Base-by-base conservation (phyloP, 2,329 filamentous ascomycete species). In the Colletotrichum ledebouriae region DNA sequence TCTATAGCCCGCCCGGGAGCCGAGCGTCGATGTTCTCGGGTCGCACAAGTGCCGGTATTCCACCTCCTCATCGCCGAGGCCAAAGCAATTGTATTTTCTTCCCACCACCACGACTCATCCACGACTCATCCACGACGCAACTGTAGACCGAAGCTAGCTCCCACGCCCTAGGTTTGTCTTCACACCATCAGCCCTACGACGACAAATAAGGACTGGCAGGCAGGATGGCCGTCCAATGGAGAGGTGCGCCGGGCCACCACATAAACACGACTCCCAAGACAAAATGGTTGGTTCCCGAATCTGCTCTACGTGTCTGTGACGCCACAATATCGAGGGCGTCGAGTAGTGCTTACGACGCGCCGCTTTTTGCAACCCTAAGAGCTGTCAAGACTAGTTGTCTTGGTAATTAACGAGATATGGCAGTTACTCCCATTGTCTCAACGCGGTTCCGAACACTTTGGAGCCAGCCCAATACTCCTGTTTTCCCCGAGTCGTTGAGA, bases 251-350 rank as follows among this genome's bases (percentile, higher is more conserved):
- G 10, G 33, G 33, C 17, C 33, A 59, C 57, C 57, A 50, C 44
- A 39, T 12, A 33, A 9, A 12, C n/a, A 29, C 10, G 47, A 17
- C n/a, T 37, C 17, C 56, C 12, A 20, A 33, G 49, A 25, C 44
- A 39, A 25, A 29, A 33, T 41, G 56, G 56, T 25, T 44, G 20
- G 17, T 37, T 52, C 42, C 56, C 41, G 47, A 50, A 59, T 59
- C 57, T 59, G 42, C 42, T 53, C 47, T 61, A 22, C 37, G 59
- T 61, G 59, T 61, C 59, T 61, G 59, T 53, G 47, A 61, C 59
- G 59, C 59, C 47, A 53, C 47, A 47, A 53, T 61, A 61, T 61
- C 47, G 37, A 17, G 47, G 47, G 15, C 47, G 47, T 52, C 44
- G 52, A 29, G 22, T 4, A 17, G 59, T 22, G 42, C 25, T 13